phyloP scores from a whole-genome alignment of 768 basidiomycete genomes.

The Pisolithus marmoratus region DNA sequence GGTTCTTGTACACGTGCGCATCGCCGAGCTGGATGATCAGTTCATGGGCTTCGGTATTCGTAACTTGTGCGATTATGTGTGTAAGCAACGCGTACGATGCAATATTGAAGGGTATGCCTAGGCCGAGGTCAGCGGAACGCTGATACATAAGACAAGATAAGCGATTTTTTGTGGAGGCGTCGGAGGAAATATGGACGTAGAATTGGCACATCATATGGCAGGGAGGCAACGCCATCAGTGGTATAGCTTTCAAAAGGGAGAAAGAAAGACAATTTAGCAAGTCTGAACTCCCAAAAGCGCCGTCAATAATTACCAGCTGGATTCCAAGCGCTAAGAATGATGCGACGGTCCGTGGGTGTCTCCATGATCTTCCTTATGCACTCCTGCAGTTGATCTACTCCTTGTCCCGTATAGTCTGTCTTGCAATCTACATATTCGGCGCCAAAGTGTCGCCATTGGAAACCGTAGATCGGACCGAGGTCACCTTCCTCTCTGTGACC shows the following conservation, averaged over 20 bases:
- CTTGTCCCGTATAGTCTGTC: conserved; percentile 70
- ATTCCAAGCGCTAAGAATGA: conserved; percentile 97
- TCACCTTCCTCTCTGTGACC: conserved; percentile 84
- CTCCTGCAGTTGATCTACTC: conserved; percentile 88
- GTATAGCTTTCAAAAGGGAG: conserved; percentile 59
- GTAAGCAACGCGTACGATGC: conserved; percentile 97
- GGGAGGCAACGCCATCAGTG: conserved; percentile 93
- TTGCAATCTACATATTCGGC: conserved; percentile 75
- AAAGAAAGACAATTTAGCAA: neutral
- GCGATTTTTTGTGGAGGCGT: conserved; percentile 46
- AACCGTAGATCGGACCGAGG: conserved; percentile 94
- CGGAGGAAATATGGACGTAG: conserved; percentile 84
- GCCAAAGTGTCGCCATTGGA: conserved; percentile 96
- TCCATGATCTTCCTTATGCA: conserved; percentile 90
- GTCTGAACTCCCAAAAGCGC: neutral
- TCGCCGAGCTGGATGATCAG: conserved; percentile 96
- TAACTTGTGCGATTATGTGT: conserved; percentile 95
- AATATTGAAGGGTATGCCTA: conserved; percentile 99
- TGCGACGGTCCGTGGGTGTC: conserved; percentile 88
- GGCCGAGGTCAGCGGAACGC: conserved; percentile 93
- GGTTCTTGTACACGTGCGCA: conserved; percentile 93
- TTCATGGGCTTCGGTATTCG: conserved; percentile 80
- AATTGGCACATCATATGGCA: conserved; percentile 99
- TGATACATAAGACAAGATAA: conserved; percentile 97
- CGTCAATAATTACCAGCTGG: conserved; percentile 66